Evolutionary conservation across 1,284 basidiomycete species (phyloP), one percentile per base, ranked within the genome.

Genomic region (Xerocomus nothofagi): DNA sequence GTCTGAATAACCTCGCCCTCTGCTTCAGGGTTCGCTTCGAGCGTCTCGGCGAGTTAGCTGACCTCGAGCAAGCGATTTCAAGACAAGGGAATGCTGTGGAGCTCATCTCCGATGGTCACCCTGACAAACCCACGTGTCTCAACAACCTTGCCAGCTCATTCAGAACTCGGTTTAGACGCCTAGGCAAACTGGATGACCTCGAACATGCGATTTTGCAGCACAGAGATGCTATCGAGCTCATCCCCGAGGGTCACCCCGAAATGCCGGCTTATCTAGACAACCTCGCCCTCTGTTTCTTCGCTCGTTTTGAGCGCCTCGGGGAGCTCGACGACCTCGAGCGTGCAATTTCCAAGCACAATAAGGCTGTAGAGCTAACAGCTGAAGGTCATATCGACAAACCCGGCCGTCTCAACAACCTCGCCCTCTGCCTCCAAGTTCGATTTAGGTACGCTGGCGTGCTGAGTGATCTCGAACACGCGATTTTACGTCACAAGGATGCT

Each of bases 61-160:
- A 54, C 34, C 32, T 54, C 1, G 34, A 50, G 11, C 15, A 37
- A 17, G 41, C 54, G 6, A 55, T 46, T 42, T 20, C 17, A 10
- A 32, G 26, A 17, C n/a, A n/a, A 7, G 8, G 7, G 14, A 17
- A 14, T 21, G 54, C 43, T 11, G 11, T 55, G 7, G 11, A 23
- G 12, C 39, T 47, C 3, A 27, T 17, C 8, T 32, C 47, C 11
- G 31, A 36, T 6, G 43, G 37, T 6, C 21, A 41, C 29, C 26
- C 43, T 2, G 6, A 39, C 7, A 54, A 21, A 14, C 23, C 6
- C 4, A 2, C 1, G 11, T 9, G 15, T 15, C 24, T 50, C 3
- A 47, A 21, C 11, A 20, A 55, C 23, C 53, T 55, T 8, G 47
- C 39, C 5, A 27, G 1, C 15, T 20, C 23, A 6, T 31, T 53